phyloP scores from a whole-genome alignment of 2,329 filamentous ascomycete genomes.

The Dactylella cylindrospora region DNA sequence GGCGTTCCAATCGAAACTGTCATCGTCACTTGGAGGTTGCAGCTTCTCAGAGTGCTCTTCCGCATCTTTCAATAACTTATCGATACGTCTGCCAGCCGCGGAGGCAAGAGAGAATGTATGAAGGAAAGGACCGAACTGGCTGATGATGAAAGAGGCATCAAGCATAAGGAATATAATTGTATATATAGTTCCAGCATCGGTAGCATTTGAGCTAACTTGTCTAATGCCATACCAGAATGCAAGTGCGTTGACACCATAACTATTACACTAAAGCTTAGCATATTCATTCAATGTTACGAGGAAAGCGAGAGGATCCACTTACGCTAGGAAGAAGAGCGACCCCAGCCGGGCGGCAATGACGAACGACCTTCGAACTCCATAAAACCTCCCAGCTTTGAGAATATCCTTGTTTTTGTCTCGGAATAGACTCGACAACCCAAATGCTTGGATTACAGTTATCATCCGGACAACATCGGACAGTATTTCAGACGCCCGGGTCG shows the following conservation, averaged over 20 bases:
- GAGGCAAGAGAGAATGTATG: slow-evolving; percentile 60
- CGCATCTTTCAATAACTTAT: slow-evolving; percentile 25
- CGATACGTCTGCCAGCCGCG: slow-evolving; percentile 53
- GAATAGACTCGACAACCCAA: slow-evolving; percentile 49
- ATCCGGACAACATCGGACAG: slow-evolving; percentile 56
- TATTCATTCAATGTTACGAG: not conserved
- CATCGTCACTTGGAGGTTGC: not conserved
- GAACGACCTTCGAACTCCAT: slow-evolving; percentile 59
- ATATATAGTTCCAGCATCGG: slow-evolving; percentile 60
- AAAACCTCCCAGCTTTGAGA: slow-evolving; percentile 24
- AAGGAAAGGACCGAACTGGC: slow-evolving; percentile 64
- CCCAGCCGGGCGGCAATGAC: slow-evolving; percentile 63
- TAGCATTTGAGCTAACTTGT: slow-evolving; percentile 54
- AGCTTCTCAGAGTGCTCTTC: slow-evolving; percentile 26
- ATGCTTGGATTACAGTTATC: slow-evolving; percentile 57
- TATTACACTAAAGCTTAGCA: slow-evolving; percentile 20
- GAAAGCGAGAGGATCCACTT: slow-evolving; percentile 17
- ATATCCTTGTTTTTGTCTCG: slow-evolving; percentile 29
- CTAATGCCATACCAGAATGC: slow-evolving; percentile 69
- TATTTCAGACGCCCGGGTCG: slow-evolving; percentile 54
- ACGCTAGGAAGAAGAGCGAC: slow-evolving; percentile 65
- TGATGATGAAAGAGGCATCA: slow-evolving; percentile 65
- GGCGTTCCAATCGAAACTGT: slow-evolving; percentile 15
- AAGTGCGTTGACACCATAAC: slow-evolving; percentile 65
- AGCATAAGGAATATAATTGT: slow-evolving; percentile 67